Evolutionary conservation across 371 early-diverging fungal species (phyloP), one percentile per base, ranked within the genome.

Genomic region (Actinomucor elegans): DNA sequence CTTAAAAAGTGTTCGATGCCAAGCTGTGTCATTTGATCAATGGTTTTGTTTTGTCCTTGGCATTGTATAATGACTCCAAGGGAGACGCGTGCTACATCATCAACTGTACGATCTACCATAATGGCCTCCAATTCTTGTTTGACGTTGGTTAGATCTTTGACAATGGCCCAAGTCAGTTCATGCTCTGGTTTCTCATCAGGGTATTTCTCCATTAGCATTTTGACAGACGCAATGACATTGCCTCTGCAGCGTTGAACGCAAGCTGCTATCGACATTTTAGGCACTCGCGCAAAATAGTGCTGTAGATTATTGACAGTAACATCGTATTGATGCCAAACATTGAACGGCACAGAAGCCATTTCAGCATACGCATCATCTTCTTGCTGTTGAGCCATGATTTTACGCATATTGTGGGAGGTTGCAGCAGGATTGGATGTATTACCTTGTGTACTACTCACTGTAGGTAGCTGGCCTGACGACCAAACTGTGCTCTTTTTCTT

Each of bases 1-100:
- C 63, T 57, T 31, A 72, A 53, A 18, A 75, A 67, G 32, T 80
- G 77, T 27, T 79, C 76, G 34, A 79, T 65, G 5, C 75, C 80
- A 20, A 61, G 59, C 43, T 75, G 60, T 3, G 71, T 53, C 49
- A 71, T 43, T 49, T 64, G 59, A 5, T 66, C 65, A 3, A 66
- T 4, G 2, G 37, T 54, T 46, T 38, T 49, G 17, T 48, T 18
- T 24, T 61, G 31, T 14, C 46, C 45, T 31, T 55, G 29, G 11
- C 32, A 55, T 17, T 67, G 55, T 29, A 78, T 62, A 7, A 70
- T 54, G 5, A 70, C 72, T 35, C 71, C 79, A 0, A 78, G 52
- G 9, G 80, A 54, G 4, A 80, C 66, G 21, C 66, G 65, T 52
- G 73, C 68, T 6, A 82, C 49, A 7, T 68, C 68, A 5, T 57